Base-by-base conservation (phyloP, 2,329 filamentous ascomycete species). In the Trichoderma oligosporum region DNA sequence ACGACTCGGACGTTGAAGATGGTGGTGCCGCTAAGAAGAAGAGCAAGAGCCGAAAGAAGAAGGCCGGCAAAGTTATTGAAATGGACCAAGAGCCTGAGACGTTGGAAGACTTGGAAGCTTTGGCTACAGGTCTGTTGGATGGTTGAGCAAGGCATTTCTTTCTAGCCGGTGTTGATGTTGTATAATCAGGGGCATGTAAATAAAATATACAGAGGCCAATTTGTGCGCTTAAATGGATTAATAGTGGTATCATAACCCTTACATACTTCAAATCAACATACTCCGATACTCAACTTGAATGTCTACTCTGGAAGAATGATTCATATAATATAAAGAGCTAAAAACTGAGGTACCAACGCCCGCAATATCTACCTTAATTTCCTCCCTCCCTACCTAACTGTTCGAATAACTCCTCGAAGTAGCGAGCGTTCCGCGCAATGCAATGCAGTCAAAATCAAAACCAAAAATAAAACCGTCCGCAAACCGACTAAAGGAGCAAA, bases 31-130 rank as follows among this genome's bases (percentile, higher is more conserved):
- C 68, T 48, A 65, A 66, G 48, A 71, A 68, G 64, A 74, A 72
- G 63, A 68, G 61, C 54, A 76, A 73, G 68, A 74, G 14, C 27
- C 61, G 73, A 66, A 69, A 70, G 57, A 76, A 73, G 66, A 76
- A 73, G 67, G 75, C 75, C 56, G 75, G 78, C 68, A 80, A 79
- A 73, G 79, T 84, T 45, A 79, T 86, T 66, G 81, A 82, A 73
- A 78, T 83, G 64, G 78, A 78, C 12, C 80, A 85, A 52, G 85
- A 90, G 74, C 88, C 88, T 11, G 86, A 91, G 73, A 92, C 87
- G 39, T 74, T 93, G 65, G 87, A 91, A 70, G 88, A 92, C 71
- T 78, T 91, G 64, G 89, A 93, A 74, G 84, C 85, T 38, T 73
- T 93, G 73, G 90, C 90, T 55, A 82, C 86, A 42, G 87, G 87